Evolutionary conservation across 768 basidiomycete species (phyloP).

Genomic region (Suillus brevipes): DNA sequence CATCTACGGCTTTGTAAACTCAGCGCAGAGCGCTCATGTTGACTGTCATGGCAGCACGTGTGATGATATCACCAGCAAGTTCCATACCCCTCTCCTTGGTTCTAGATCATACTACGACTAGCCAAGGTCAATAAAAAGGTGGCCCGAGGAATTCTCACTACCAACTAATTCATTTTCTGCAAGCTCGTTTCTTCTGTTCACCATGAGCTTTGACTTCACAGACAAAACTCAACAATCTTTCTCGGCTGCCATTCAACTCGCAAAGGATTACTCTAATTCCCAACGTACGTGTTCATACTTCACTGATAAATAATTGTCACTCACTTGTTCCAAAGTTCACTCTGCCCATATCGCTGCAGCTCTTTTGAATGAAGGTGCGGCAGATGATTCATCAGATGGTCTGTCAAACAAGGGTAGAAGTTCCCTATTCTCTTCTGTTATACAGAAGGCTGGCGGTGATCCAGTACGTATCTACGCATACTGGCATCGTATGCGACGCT

Average conservation of each 20-base stretch:
- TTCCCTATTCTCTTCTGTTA: conserved; percentile 75
- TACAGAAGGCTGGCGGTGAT: conserved; percentile 85
- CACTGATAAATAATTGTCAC: not conserved
- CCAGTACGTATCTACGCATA: conserved; percentile 48
- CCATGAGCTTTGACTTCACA: conserved; percentile 73
- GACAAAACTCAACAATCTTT: conserved; percentile 78
- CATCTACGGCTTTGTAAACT: no score
- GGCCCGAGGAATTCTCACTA: not conserved
- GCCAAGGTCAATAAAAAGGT: not conserved
- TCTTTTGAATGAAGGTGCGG: conserved; percentile 68
- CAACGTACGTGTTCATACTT: conserved; percentile 55
- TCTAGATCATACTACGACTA: not conserved
- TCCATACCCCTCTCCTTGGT: not conserved
- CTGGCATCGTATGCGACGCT: not conserved
- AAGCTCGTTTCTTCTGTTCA: not conserved
- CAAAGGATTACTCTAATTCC: conserved; percentile 80
- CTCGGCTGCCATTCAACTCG: conserved; percentile 71
- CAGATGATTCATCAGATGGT: conserved; percentile 36
- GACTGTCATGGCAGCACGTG: no score
- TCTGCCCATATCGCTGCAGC: conserved; percentile 84
- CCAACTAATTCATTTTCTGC: not conserved
- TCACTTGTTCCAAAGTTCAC: conserved; percentile 48
- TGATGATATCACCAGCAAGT: not conserved
- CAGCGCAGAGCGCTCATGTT: no score
- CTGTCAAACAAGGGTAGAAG: conserved; percentile 30